Evolutionary conservation across 2,329 filamentous ascomycete genomes (phyloP), one percentile per base, ranked within the genome.

Genomic region (Pseudogymnoascus verrucosus): DNA sequence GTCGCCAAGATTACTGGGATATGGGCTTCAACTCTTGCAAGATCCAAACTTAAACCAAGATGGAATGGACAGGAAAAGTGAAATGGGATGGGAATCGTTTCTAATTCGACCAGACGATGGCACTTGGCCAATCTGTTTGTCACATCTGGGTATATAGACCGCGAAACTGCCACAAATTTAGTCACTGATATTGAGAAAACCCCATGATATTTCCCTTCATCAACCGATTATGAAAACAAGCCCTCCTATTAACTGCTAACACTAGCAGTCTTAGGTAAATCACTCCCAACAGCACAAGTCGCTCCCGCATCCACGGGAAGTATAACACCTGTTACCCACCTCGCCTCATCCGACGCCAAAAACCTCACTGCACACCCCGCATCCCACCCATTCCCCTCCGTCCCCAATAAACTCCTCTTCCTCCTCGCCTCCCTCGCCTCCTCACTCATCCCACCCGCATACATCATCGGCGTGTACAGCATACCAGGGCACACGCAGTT

Each of bases 401-500:
- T 82, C 23, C 78, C 77, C 80, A 83, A 81, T 0, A 81, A 80
- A 0, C 80, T 83, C 66, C 82, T 26, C 39, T 61, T 71, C 34
- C 71, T 76, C 16, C 78, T 69, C 0, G 74, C 72, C 23, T 74
- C 74, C 54, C 77, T 68, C 2, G 69, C 69, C 57, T 78, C 75
- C 3, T 74, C 71, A 7, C 67, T 71, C 76, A 79, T 79, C 51
- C 51, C 0, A 76, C 76, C 1, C 69, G 44, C 34, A 23, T 70
- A 76, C 70, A 79, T 76, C 78, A 80, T 80, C 0, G 81, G 81
- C 0, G 80, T 83, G 65, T 82, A 83, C 0, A 80, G 71, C 80
- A 82, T 77, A 6, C 79, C 79, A 0, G 80, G 81, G 69, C 80
- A 83, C 5, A 83, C 80, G 67, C 81, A 82, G 65, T 84, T 83